These are phyloP conservation scores for Pezicula rhizophila DNA, from an alignment of 2,329 filamentous ascomycete genomes.

Conservation along the genomic window DNA sequence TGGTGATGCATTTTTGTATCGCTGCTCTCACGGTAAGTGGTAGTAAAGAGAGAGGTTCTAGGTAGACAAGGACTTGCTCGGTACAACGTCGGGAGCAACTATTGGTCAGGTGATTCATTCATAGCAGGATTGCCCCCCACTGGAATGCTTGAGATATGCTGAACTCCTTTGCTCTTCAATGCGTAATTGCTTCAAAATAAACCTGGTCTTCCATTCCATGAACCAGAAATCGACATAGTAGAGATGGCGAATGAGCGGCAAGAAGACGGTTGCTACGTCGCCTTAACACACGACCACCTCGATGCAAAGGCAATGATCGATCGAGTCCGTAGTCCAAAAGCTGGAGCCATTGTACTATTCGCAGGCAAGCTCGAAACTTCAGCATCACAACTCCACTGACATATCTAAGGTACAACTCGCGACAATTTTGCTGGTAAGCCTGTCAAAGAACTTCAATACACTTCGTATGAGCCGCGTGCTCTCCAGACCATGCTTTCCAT, in stretches of 20 bases:
- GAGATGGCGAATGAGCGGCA: constrained; percentile 33
- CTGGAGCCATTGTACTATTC: constrained; percentile 72
- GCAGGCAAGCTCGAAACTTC: constrained; percentile 45
- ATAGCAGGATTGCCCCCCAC: too few relatives aligned
- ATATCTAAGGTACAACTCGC: constrained; percentile 61
- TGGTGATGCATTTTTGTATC: constrained; percentile 14
- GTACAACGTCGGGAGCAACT: too few relatives aligned
- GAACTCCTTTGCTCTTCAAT: too few relatives aligned
- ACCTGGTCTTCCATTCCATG: not conserved
- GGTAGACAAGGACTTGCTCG: too few relatives aligned
- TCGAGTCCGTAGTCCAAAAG: constrained; percentile 64
- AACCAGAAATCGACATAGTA: too few relatives aligned
- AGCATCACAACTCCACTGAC: constrained; percentile 8
- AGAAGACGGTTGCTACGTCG: constrained; percentile 55
- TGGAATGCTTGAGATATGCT: too few relatives aligned
- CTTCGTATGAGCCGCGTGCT: constrained; percentile 65
- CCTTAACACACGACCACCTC: constrained; percentile 59
- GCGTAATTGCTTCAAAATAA: not conserved
- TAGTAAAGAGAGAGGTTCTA: not conserved
- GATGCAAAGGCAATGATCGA: constrained; percentile 53
- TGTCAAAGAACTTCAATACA: constrained; percentile 72
- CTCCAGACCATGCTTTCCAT: constrained; percentile 64
- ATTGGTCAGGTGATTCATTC: too few relatives aligned
- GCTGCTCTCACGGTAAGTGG: not conserved
- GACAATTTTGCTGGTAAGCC: constrained; percentile 66